Evolutionary conservation across 345 rosid genomes (phyloP), one percentile per base, ranked within the genome.

Genomic region (Brassica rapa): DNA sequence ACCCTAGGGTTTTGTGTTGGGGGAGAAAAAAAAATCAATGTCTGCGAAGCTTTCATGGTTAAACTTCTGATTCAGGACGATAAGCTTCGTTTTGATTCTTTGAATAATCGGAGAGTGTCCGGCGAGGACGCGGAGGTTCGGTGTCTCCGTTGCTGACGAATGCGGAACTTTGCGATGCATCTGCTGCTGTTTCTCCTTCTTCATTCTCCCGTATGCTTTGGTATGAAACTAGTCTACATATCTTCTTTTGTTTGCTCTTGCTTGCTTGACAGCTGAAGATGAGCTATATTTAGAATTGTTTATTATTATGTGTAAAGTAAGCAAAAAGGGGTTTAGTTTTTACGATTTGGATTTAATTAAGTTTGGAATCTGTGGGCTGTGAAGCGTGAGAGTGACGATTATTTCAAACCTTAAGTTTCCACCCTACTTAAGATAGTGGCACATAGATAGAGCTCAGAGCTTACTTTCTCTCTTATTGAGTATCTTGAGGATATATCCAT

Each of bases 1-100:
- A 75, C 85, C 85, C 73, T 86, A 87, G 93, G 97, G 87, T 87
- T 91, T 84, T 51, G 10, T 14, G 9, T 14, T 7, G 11, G 49
- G 21, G 29, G 29, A 43, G 3, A 62, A 29, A 15, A 21, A 9
- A 62, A 29, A 23, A 21, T 64, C 32, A 64, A 75, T 27, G 57
- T 62, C 35, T 76, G 70, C 53, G 60, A 27, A 80, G 74, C 77
- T 72, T 70, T 84, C 68, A 51, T 62, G 46, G 7, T 73, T 79
- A 15, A 76, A 62, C 76, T 49, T 73, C 35, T 60, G 51, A 56
- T 37, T 81, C 73, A 63, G 30, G 73, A 11, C 5, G 51, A 62
- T 29, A 30, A 14, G 78, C 76, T 76, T 74, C 72, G 51, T 64
- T 37, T 43, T 4, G n/a, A 43, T 11, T 43, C 51, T 43, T 43